These are phyloP conservation scores for Allomyces macrogynus DNA, from an alignment of 192 early-diverging fungal species.

Conservation along the genomic window DNA sequence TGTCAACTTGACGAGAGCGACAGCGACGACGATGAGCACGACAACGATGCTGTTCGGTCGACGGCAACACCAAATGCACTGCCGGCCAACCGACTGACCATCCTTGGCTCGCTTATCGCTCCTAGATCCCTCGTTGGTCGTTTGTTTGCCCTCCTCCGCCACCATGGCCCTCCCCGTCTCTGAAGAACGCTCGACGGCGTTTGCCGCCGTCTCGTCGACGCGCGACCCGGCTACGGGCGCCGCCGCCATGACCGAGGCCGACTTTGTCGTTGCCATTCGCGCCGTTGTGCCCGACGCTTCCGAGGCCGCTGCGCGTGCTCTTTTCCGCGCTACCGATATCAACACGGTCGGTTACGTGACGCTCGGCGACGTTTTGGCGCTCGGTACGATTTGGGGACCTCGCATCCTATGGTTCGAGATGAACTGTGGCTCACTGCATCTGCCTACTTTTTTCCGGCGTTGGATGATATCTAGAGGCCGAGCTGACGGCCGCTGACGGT, in stretches of 20 bases:
- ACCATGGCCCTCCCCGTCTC: too few species aligned
- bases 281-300: slow-evolving; percentile 27
- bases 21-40: too few species aligned
- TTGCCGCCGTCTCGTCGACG: too few species aligned
- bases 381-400: slow-evolving; percentile 28
- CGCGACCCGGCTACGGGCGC: slow-evolving; percentile 7
- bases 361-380: slow-evolving; percentile 25
- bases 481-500: background rate
- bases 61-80: too few species aligned
- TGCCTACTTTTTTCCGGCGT: slow-evolving; percentile 7
- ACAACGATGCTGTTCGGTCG: too few species aligned
- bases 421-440: slow-evolving; percentile 6
- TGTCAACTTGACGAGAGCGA: too few species aligned
- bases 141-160: too few species aligned
- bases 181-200: too few species aligned
- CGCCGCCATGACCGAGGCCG: slow-evolving; percentile 32
- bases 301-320: slow-evolving; percentile 1
- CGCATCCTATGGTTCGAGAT: slow-evolving; percentile 10
- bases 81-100: too few species aligned
- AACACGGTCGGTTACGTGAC: slow-evolving; percentile 15
- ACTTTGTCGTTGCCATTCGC: slow-evolving; percentile 33
- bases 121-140: too few species aligned
- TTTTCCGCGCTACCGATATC: slow-evolving; percentile 29
- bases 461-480: slow-evolving; percentile 8
- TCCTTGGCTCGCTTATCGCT: too few species aligned